Base-by-base conservation (phyloP, 495 filamentous ascomycete species). In the Penicillium bialowiezense region DNA sequence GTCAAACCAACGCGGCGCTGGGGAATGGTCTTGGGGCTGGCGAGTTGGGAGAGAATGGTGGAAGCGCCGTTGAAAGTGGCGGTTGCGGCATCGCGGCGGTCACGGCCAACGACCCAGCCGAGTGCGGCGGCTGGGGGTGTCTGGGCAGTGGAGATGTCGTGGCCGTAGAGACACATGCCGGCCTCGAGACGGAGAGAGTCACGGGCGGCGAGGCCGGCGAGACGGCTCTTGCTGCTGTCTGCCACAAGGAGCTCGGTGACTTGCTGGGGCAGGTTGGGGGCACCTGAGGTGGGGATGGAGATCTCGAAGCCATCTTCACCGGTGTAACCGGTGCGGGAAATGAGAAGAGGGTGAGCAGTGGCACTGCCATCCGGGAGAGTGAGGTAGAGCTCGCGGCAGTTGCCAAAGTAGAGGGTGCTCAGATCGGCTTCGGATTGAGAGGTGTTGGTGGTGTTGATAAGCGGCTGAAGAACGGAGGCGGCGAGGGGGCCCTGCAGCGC, bases 261-360 rank as follows among this genome's bases (percentile, higher is more conserved):
- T 10, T 70, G 64, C 17, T 59, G 38, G 36, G 75, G 71, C 12
- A 74, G 71, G 15, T 45, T 34, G 8, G 71, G 50, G 45, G 56
- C 53, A 75, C 68, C 41, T 52, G 71, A 26, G 3, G 74, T 73
- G 0, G 85, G 82, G 51, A 96, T 85, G 26, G 88, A 90, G 59
- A 98, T 91, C 74, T 98, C 93, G 70, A 98, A 98, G 20, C 93
- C 93, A 64, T 98, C 93, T 72, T 98, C 93, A 46, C 93, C 93
- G 0, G 93, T 98, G 71, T 98, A 98, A 1, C 93, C 93, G 9
- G 86, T 92, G 34, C 93, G 79, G 54, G 87, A 90, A 55, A 95
- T 82, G 15, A 95, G 78, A 28, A 96, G 70, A 0, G 76, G 76
- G n/a, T 71, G 60, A 12, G 78, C 69, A 12, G 66, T 55, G 37